Base-by-base conservation (phyloP, 2,329 filamentous ascomycete species). In the Epichloe hybrida region DNA sequence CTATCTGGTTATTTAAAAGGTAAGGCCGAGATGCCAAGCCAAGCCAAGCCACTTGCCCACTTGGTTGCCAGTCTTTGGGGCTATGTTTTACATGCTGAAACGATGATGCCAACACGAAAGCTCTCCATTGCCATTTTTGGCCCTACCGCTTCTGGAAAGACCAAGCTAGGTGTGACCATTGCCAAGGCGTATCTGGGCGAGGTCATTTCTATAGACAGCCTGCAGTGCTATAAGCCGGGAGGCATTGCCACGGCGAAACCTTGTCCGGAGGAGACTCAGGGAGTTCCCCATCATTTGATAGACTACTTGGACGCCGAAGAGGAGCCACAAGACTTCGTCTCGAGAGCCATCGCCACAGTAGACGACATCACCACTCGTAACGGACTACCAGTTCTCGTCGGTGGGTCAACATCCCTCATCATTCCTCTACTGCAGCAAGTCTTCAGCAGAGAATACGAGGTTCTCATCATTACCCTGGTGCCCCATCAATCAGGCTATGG, bases 141-240 rank as follows among this genome's bases (percentile, higher is more conserved):
- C 27, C 48, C 48, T 3, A 49, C 48, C 6, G 48, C 48, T 17
- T 49, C 48, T 13, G 48, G 48, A 20, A 49, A 49, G 34, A 49
- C 48, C 31, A 43, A 49, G 20, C 40, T 49, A n/a, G 48, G 48
- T n/a, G 48, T 49, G 13, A 39, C 48, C 40, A 27, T 49, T 27
- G 48, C 39, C 40, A 43, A 44, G 5, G 48, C 48, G 3, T 49
- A 15, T 17, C 27, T 38, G 2, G 48, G 48, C 34, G 48, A 49
- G 39, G 48, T 49, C 31, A 36, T 49, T 40, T 49, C 48, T 5
- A 39, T 49, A 17, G 48, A 49, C 34, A 49, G 48, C n/a, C 34
- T 49, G 20, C 48, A 49, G 20, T 49, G 48, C 40, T 49, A 49
- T 39, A 49, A 49, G 13, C 40, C 40, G 5, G 48, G 48, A 6